A percentile compares a stretch with the other conserved stretches of the same genome.
Evolutionary conservation across 345 rosid species (phyloP).

Genomic region (Aurinia saxatilis): DNA sequence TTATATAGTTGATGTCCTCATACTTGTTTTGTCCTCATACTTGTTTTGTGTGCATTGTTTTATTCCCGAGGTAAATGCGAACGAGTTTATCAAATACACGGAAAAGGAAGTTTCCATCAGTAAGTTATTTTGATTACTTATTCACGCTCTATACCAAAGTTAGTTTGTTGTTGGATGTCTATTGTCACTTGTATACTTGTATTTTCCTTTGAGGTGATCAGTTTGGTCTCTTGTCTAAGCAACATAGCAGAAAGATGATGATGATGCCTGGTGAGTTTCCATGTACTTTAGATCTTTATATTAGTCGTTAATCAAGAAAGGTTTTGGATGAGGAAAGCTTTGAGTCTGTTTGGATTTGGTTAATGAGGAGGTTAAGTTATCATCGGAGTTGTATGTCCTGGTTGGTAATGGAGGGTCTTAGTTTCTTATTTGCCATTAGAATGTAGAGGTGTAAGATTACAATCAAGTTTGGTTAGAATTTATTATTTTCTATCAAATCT

Average conservation of each 20-base stretch:
- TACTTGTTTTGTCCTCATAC: not conserved
- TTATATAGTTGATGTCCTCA: not conserved
- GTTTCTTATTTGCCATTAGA: no score
- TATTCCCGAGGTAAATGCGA: conserved; percentile 17
- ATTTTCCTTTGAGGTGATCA: not conserved
- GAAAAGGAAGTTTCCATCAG: conserved; percentile 3
- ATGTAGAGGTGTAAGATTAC: no score
- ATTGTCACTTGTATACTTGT: not conserved
- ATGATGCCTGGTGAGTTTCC: not conserved
- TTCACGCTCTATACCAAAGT: not conserved
- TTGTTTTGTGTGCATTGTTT: not conserved
- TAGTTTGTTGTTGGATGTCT: not conserved
- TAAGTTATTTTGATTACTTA: conserved; percentile 13
- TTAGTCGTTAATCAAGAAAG: no score
- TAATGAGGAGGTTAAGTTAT: no score
- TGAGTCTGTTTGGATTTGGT: no score
- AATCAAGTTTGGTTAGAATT: no score
- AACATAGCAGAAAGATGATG: not conserved
- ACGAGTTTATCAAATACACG: conserved; percentile 6
- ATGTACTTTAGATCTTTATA: not conserved
- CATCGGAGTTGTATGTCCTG: no score
- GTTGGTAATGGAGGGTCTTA: no score
- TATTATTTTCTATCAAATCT: no score
- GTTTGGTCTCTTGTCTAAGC: not conserved
- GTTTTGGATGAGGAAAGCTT: no score